phyloP scores from a whole-genome alignment of 75 land plant species.

The Sequoia sempervirens region DNA sequence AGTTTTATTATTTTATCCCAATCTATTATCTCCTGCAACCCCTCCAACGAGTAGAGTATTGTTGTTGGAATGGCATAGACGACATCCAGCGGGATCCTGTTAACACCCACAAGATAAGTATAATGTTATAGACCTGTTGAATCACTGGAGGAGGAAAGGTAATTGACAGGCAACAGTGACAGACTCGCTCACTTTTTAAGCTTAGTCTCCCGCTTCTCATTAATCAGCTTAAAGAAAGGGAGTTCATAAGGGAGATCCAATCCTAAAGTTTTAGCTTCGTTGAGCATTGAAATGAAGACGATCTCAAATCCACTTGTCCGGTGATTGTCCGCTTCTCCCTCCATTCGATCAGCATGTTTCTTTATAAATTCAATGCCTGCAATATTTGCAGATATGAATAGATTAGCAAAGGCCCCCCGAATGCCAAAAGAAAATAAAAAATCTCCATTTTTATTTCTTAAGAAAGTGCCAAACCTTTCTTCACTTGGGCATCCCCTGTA shows the following conservation, averaged over 20 bases:
- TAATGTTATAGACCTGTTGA: background rate
- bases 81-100: background rate
- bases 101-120: background rate
- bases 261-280: background rate
- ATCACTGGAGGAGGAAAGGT: background rate
- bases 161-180: background rate
- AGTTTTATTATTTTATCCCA: too few species aligned
- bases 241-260: constrained; percentile 10
- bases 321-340: background rate
- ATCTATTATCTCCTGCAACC: too few species aligned
- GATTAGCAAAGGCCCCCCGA: background rate
- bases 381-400: background rate
- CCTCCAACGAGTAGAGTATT: constrained; percentile 16
- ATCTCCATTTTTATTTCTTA: background rate
- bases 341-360: constrained; percentile 5
- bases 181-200: background rate
- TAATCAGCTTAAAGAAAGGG: background rate
- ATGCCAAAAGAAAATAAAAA: background rate
- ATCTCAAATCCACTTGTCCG: constrained; percentile 11
- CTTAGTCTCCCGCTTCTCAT: constrained; percentile 1
- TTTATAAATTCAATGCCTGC: constrained; percentile 8
- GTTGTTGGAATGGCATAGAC: background rate
- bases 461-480: constrained; percentile 14
- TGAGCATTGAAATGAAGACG: background rate
- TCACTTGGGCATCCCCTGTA: too few species aligned